phyloP scores from a whole-genome alignment of 129 eudicot genomes.

The Flaveria brownii region DNA sequence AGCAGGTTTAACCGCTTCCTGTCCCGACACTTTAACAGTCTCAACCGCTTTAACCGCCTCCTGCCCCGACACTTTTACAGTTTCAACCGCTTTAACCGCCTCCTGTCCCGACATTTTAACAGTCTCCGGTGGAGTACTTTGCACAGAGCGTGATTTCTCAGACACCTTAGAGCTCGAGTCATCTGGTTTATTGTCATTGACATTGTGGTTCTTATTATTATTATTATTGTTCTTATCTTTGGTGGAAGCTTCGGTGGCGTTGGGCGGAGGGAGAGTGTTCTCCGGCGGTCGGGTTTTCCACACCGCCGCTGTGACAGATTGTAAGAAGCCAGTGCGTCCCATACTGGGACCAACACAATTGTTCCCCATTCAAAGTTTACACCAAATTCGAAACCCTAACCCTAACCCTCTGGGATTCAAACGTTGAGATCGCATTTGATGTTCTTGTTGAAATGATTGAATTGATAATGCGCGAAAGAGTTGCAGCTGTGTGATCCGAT shows the following conservation, averaged over 20 bases:
- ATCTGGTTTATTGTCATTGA: conserved; percentile 18
- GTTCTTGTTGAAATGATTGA: conserved; percentile 27
- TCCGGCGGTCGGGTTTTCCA: conserved; percentile 53
- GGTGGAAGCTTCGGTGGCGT: conserved; percentile 29
- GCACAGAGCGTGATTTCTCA: conserved; percentile 27
- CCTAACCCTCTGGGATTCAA: conserved; percentile 3
- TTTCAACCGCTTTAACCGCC: neutral
- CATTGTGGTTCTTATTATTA: conserved; percentile 9
- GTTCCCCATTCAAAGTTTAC: conserved; percentile 64
- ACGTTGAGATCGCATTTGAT: conserved; percentile 32
- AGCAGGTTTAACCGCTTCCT: neutral
- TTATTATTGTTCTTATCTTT: conserved; percentile 15
- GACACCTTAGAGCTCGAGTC: conserved; percentile 26
- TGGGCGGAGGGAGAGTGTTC: conserved; percentile 48
- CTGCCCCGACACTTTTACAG: neutral
- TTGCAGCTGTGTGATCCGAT: conserved; percentile 26
- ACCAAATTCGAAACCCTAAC: conserved; percentile 32
- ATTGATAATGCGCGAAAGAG: conserved; percentile 16
- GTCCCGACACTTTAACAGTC: neutral
- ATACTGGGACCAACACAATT: conserved; percentile 53
- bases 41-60: neutral
- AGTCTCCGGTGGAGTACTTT: conserved; percentile 37
- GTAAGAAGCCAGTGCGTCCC: conserved; percentile 60
- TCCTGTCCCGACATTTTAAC: neutral
- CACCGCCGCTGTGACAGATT: conserved; percentile 71